Percentiles rank a stretch among this genome's conserved stretches.
These are phyloP conservation scores for rapeseed (Brassica napus) DNA, from an alignment of 345 rosid species.

Conservation along the genomic window DNA sequence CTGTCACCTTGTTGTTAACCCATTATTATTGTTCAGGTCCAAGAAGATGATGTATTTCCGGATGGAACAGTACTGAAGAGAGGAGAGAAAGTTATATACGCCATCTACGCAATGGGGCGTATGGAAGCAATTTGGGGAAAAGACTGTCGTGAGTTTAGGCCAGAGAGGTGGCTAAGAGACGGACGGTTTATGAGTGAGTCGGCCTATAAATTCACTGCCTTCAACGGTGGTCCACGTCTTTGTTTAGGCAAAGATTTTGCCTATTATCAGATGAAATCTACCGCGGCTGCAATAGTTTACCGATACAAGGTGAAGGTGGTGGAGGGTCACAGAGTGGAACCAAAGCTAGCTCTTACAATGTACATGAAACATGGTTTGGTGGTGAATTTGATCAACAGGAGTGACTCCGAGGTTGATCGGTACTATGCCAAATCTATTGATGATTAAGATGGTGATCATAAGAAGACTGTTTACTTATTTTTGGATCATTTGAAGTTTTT, in stretches of 20 bases:
- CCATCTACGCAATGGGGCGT: constrained; percentile 89
- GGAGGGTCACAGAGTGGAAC: constrained; percentile 53
- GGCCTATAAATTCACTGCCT: constrained; percentile 86
- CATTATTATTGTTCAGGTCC: constrained; percentile 45
- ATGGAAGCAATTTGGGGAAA: constrained; percentile 95
- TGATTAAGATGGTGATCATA: not conserved
- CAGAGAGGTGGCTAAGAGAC: constrained; percentile 89
- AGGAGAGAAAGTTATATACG: constrained; percentile 88
- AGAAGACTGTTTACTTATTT: constrained; percentile 11
- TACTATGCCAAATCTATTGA: constrained; percentile 23
- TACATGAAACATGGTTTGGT: constrained; percentile 73
- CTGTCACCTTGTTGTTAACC: not conserved
- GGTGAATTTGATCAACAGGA: constrained; percentile 36
- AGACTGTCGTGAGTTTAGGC: constrained; percentile 77
- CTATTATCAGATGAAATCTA: constrained; percentile 85
- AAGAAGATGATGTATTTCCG: constrained; percentile 79
- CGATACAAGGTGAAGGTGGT: constrained; percentile 61
- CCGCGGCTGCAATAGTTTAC: constrained; percentile 70
- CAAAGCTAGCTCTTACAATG: constrained; percentile 83
- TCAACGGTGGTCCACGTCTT: constrained; percentile 92
- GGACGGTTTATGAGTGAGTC: constrained; percentile 81
- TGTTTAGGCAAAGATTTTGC: constrained; percentile 95
- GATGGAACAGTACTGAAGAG: constrained; percentile 82
- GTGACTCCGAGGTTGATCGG: constrained; percentile 21
- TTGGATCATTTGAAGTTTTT: constrained; percentile 19